These are phyloP conservation scores for Aspergillus ochraceus DNA, from an alignment of 2,329 filamentous ascomycete genomes.

Conservation along the genomic window DNA sequence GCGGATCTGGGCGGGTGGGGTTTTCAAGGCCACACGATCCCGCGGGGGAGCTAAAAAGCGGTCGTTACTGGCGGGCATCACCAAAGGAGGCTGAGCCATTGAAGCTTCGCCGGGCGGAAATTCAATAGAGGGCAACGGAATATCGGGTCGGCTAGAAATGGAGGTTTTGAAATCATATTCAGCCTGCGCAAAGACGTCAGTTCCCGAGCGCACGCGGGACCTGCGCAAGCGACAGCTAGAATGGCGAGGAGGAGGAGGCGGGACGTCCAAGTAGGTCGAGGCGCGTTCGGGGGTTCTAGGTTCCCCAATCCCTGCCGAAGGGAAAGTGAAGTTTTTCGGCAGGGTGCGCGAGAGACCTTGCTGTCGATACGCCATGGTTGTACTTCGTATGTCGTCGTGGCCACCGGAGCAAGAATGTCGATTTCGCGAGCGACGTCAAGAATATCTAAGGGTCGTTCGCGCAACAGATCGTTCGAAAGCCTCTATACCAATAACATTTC, in stretches of 20 bases:
- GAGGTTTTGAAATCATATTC: constrained; percentile 37
- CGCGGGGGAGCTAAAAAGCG: constrained; percentile 42
- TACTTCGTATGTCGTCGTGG: constrained; percentile 6
- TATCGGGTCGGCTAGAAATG: constrained; percentile 35
- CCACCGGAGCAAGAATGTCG: not conserved
- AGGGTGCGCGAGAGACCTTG: constrained; percentile 46
- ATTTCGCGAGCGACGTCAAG: constrained; percentile 1
- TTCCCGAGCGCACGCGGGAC: constrained; percentile 39
- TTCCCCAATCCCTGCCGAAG: constrained; percentile 32
- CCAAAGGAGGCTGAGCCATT: constrained; percentile 23
- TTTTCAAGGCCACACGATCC: constrained; percentile 41
- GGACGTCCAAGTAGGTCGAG: constrained; percentile 39
- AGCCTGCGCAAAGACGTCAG: constrained; percentile 35
- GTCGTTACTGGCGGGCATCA: constrained; percentile 31
- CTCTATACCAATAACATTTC: constrained; percentile 19
- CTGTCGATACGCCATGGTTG: constrained; percentile 40
- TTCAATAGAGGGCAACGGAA: constrained; percentile 47
- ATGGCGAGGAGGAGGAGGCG: constrained; percentile 47
- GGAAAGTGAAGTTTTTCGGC: constrained; percentile 49
- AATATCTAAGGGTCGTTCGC: constrained; percentile 4
- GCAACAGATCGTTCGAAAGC: not conserved
- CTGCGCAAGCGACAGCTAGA: constrained; percentile 43
- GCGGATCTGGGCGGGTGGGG: constrained; percentile 48
- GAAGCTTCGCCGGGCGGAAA: constrained; percentile 31
- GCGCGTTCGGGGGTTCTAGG: constrained; percentile 47